phyloP scores from a whole-genome alignment of 345 rosid genomes.

The Pseudoturritis turrita region DNA sequence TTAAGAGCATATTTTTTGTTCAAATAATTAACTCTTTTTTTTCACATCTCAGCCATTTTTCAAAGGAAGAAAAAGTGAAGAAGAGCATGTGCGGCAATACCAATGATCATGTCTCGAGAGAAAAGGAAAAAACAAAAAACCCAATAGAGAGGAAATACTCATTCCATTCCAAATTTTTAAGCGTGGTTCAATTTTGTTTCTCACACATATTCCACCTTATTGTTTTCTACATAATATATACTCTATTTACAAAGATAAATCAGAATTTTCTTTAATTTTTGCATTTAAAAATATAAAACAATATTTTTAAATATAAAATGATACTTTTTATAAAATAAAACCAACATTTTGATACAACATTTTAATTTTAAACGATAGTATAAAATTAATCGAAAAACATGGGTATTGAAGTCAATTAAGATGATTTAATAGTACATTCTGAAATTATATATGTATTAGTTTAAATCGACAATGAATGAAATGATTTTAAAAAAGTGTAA shows the following conservation, averaged over 20 bases:
- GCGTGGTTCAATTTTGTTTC: not conserved
- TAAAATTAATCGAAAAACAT: no score
- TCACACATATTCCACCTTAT: no score
- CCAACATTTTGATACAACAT: no score
- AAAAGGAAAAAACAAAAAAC: not conserved
- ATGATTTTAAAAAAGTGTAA: no score
- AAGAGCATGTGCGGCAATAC: constrained; percentile 15
- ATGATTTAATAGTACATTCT: not conserved
- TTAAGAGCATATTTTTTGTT: constrained; percentile 23
- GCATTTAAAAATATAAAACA: not conserved
- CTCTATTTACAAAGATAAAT: not conserved
- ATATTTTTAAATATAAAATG: not conserved
- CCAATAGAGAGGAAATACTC: not conserved
- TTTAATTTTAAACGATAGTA: no score
- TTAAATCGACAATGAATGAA: not conserved
- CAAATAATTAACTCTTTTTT: not conserved
- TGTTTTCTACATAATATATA: no score
- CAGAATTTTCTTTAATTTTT: not conserved
- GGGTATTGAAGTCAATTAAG: no score
- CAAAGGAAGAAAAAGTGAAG: not conserved
- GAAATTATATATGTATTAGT: not conserved
- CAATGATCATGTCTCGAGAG: constrained; percentile 13
- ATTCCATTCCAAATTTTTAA: not conserved
- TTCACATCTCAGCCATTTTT: constrained; percentile 9
- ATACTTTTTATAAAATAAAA: no score